Conservation (phyloP, 2,329 filamentous ascomycete genomes). For the Neurospora crassa region DNA sequence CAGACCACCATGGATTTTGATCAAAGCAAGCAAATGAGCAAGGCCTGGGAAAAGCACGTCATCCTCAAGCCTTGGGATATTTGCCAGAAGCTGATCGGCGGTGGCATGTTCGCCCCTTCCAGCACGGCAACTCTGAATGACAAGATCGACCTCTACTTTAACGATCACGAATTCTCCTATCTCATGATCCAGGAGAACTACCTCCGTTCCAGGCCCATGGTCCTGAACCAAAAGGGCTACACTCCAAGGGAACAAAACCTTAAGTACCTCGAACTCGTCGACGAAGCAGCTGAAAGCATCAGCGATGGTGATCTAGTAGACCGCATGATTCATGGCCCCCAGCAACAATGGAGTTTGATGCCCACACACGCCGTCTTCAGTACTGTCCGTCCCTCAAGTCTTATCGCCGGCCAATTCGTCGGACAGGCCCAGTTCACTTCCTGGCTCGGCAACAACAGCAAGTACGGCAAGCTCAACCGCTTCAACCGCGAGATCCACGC, state of each 20-base stretch:
- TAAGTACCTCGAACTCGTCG: conserved; percentile 77
- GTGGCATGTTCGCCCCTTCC: conserved; percentile 73
- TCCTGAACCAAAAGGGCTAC: conserved; percentile 49
- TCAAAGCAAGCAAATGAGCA: conserved; percentile 86
- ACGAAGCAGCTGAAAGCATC: conserved; percentile 88
- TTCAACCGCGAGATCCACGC: conserved; percentile 90
- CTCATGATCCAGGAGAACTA: conserved; percentile 99
- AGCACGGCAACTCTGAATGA: conserved; percentile 88
- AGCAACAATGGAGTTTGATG: conserved; percentile 98
- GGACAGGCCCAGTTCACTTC: conserved; percentile 67
- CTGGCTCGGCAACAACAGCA: conserved; percentile 96
- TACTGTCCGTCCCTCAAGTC: conserved; percentile 85
- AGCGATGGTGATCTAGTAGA: conserved; percentile 95
- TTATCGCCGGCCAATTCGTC: conserved; percentile 67
- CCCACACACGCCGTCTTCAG: conserved; percentile 92
- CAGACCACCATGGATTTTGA: conserved; percentile 71
- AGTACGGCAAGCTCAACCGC: conserved; percentile 65
- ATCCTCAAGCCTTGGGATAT: conserved; percentile 98
- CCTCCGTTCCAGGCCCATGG: conserved; percentile 65
- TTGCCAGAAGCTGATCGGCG: conserved; percentile 80
- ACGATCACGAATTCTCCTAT: conserved; percentile 95
- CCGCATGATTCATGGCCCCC: conserved; percentile 94
- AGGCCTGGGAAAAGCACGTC: conserved; percentile 97
- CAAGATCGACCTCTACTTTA: conserved; percentile 98
- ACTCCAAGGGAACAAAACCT: conserved; percentile 60